These are phyloP conservation scores for Flaveria trinervia DNA, from an alignment of 129 eudicot species.

Conservation along the genomic window DNA sequence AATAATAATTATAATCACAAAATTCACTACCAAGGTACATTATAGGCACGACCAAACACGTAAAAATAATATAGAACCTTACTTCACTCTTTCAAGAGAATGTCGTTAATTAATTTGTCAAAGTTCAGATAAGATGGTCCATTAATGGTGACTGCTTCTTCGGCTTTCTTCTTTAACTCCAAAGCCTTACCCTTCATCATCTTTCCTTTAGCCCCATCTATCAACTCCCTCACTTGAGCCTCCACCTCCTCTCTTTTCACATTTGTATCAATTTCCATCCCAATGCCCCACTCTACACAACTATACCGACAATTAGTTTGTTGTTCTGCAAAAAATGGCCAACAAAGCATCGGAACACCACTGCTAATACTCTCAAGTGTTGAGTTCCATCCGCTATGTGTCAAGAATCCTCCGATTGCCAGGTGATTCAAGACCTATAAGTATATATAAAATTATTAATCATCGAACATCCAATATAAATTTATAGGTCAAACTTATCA, in stretches of 20 bases:
- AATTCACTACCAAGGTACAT: too few species aligned
- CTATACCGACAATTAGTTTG: constrained; percentile 60
- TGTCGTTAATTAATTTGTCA: constrained; percentile 35
- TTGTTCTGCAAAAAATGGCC: constrained; percentile 78
- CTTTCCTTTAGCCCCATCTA: constrained; percentile 62
- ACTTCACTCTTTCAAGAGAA: constrained; percentile 3
- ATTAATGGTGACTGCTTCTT: constrained; percentile 41
- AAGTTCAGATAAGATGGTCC: constrained; percentile 53
- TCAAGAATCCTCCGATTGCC: constrained; percentile 55
- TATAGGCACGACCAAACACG: too few species aligned
- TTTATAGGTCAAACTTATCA: too few species aligned
- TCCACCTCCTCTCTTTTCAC: constrained; percentile 65
- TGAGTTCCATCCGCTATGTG: constrained; percentile 73
- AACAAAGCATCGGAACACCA: constrained; percentile 63
- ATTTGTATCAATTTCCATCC: constrained; percentile 57
- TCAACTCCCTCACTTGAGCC: constrained; percentile 50
- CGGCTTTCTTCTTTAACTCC: constrained; percentile 57
- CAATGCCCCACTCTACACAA: constrained; percentile 55
- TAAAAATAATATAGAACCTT: too few species aligned
- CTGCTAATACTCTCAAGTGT: constrained; percentile 48
- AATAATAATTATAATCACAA: too few species aligned
- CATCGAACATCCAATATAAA: background rate
- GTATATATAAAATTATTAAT: background rate
- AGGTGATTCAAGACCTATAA: constrained; percentile 38
- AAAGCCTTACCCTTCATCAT: constrained; percentile 38